Base-by-base conservation (phyloP, 495 filamentous ascomycete species). In the Pseudevernia furfuracea region DNA sequence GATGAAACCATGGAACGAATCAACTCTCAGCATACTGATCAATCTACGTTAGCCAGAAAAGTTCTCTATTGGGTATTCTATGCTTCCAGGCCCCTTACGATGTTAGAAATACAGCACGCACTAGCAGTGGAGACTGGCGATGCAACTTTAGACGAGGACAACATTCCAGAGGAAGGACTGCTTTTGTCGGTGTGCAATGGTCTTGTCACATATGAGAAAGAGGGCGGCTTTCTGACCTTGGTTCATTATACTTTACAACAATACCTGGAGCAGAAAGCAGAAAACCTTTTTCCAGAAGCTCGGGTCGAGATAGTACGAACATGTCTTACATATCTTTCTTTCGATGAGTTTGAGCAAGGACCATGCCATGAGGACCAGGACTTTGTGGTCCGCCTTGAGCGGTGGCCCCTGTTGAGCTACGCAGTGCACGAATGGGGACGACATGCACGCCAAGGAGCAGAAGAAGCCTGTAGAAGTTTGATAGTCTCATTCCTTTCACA, bases 291-390 rank as follows among this genome's bases (percentile, higher is more conserved):
- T 62, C 62, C 68, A 7, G 66, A 74, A 48, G 73, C 68, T 11
- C 70, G 71, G 6, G 61, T 57, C 28, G 70, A 71, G 7, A 71
- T 77, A 59, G 71, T 70, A 8, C 53, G 59, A 5, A 70, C 66
- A 4, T 73, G 71, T 52, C 68, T 75, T 9, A 68, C 70, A n/a
- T 75, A 73, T 52, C 67, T 77, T 30, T 64, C 69, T 12, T 70
- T 71, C 10, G 58, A 74, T 55, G 58, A 61, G 3, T 65, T 65
- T 34, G 52, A 15, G n/a, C 34, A 53, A 36, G 63, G 63, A 25
- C 58, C 58, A 52, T 53, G 49, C 6, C 25, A 7, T 15, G 11
- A 30, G 0, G 49, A 53, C 14, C 0, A 32, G 12, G 25, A 32
- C 23, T 25, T 53, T 19, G 15, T 2, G 28, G 12, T 17, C 3